Base-by-base conservation (phyloP, 106 monocot species). In the Cymbidium sinense region DNA sequence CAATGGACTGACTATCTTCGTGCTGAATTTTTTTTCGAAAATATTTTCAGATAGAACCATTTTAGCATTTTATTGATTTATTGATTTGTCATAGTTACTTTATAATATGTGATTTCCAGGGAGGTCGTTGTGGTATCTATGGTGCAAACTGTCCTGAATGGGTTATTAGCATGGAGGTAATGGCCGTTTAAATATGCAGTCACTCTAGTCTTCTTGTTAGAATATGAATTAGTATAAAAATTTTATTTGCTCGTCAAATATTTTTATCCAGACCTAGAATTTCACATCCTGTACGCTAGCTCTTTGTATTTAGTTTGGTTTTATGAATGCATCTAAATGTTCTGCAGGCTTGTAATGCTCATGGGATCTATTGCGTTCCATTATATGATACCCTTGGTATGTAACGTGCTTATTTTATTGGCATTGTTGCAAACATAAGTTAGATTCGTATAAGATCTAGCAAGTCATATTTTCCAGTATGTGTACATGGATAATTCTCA, bases 141-240 rank as follows among this genome's bases (percentile, higher is more conserved):
- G 90, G 95, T 84, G 84, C 70, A 6, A 95, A 95, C 70, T 88
- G 82, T 82, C 69, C 95, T 64, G 90, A 95, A 77, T 95, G 95
- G 95, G 55, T 95, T 69, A 92, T 95, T 75, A 90, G 85, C 79
- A 95, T 95, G 95, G 90, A 95, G 95, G 95, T 95, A 84, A n/a
- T 58, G 23, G 58, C n/a, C 21, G 4, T 58, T 23, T 23, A 3
- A n/a, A 58, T 70, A 43, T 8, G 15, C 29, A 5, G 5, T 72
- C 31, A 39, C 44, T 19, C 17, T 50, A 25, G 35, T 36, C 11
- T 21, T 1, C 18, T 35, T 64, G 30, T 50, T 43, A 20, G 6
- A 58, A 58, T 58, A 8, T 15, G 11, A 19, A 12, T 28, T 23
- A 4, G 71, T 70, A 44, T 21, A 75, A 58, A n/a, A 27, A n/a